Conservation (phyloP, 768 basidiomycete genomes). For the Leccinum longicurvipes region DNA sequence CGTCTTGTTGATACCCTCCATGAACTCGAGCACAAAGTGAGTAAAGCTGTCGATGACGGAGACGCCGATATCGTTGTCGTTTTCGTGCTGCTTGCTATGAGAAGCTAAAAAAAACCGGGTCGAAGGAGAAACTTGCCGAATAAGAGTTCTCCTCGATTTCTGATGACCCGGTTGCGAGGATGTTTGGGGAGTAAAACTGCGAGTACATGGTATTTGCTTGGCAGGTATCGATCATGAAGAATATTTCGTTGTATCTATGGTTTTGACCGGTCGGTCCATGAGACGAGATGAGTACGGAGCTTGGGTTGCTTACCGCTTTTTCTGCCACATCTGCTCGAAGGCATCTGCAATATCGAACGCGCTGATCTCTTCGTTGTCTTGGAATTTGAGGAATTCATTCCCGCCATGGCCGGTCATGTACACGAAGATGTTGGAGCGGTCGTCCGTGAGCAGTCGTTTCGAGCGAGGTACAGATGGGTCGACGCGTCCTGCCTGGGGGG, state of each 20-base stretch:
- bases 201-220: slow-evolving; percentile 96
- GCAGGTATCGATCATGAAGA: slow-evolving; percentile 99
- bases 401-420: slow-evolving; percentile 99
- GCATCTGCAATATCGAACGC: slow-evolving; percentile 98
- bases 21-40: slow-evolving; percentile 84
- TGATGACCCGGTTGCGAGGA: slow-evolving; percentile 88
- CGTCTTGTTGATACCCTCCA: slow-evolving; percentile 93
- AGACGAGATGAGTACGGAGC: neutral
- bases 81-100: slow-evolving; percentile 63
- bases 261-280: slow-evolving; percentile 31
- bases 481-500: slow-evolving; percentile 62
- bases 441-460: slow-evolving; percentile 89
- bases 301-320: slow-evolving; percentile 64
- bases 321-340: slow-evolving; percentile 98
- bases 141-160: slow-evolving; percentile 86
- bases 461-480: slow-evolving; percentile 83
- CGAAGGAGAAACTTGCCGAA: slow-evolving; percentile 56
- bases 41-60: slow-evolving; percentile 95
- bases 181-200: slow-evolving; percentile 90
- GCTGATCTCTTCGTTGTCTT: slow-evolving; percentile 97
- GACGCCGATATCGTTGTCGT: slow-evolving; percentile 92
- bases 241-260: slow-evolving; percentile 80
- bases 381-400: slow-evolving; percentile 97
- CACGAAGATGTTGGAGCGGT: slow-evolving; percentile 89
- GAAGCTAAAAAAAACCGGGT: neutral